Evolutionary conservation across 805 yeast genomes (phyloP).

Genomic region (Grigorovia transvaalensis): DNA sequence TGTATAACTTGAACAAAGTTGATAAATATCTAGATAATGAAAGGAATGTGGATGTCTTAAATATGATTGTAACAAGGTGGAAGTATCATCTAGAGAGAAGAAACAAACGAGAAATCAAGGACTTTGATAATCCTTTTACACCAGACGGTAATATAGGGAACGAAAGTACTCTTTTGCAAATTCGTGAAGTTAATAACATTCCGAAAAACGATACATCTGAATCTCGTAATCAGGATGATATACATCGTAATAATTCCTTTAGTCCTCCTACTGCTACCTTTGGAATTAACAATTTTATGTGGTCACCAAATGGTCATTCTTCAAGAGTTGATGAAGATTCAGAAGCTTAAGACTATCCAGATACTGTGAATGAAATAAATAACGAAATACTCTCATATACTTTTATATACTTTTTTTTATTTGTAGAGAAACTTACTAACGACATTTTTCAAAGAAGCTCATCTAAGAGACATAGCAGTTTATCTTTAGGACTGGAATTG

Average conservation of each 20-base stretch:
- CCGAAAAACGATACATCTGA: not conserved
- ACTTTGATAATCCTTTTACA: not conserved
- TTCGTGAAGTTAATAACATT: not conserved
- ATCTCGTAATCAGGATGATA: not conserved
- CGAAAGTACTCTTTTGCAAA: not conserved
- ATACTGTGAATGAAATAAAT: not conserved
- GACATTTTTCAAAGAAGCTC: no score
- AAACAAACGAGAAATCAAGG: not conserved
- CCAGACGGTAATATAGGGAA: not conserved
- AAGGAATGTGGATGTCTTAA: constrained; percentile 26
- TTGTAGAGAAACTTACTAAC: no score
- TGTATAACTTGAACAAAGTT: constrained; percentile 47
- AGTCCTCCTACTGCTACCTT: constrained; percentile 20
- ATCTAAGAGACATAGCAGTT: no score
- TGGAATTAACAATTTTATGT: constrained; percentile 20
- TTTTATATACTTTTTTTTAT: no score
- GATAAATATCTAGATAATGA: constrained; percentile 32
- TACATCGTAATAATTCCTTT: not conserved
- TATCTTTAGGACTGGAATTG: no score
- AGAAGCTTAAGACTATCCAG: not conserved
- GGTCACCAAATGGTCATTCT: constrained; percentile 18
- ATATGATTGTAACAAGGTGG: constrained; percentile 31
- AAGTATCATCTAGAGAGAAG: constrained; percentile 16
- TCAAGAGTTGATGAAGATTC: not conserved
- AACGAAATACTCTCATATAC: no score